Evolutionary conservation across 768 basidiomycete species (phyloP).

Genomic region (Lentinula sp.): DNA sequence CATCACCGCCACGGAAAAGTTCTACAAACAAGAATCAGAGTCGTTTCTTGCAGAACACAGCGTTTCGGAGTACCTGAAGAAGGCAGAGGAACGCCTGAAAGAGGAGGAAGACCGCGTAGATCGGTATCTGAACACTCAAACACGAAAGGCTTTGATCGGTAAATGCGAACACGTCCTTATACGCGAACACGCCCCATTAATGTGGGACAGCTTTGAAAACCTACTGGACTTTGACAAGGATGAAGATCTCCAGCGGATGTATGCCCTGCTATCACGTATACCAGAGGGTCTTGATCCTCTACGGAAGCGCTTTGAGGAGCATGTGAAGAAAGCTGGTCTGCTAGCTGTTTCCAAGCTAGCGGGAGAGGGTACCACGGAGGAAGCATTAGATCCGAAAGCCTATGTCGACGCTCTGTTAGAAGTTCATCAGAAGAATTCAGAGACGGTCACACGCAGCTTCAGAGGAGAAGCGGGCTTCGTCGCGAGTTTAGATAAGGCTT

Average conservation of each 20-base stretch:
- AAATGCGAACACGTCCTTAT: constrained; percentile 94
- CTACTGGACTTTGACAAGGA: constrained; percentile 91
- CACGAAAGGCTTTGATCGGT: constrained; percentile 71
- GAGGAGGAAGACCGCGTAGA: constrained; percentile 97
- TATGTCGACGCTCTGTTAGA: constrained; percentile 92
- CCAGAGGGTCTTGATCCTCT: constrained; percentile 87
- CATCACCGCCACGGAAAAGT: constrained; percentile 81
- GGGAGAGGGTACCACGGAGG: constrained; percentile 50
- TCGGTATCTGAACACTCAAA: constrained; percentile 85
- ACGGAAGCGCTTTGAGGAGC: constrained; percentile 88
- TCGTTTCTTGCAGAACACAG: constrained; percentile 84
- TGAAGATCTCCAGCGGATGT: constrained; percentile 94
- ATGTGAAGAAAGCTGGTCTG: constrained; percentile 88
- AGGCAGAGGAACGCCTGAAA: constrained; percentile 84
- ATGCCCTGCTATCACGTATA: constrained; percentile 85
- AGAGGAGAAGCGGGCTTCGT: constrained; percentile 91
- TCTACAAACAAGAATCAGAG: constrained; percentile 90
- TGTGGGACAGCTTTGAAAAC: constrained; percentile 92
- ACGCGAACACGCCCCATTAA: constrained; percentile 71
- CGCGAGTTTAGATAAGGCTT: constrained; percentile 90
- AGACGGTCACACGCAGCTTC: constrained; percentile 85
- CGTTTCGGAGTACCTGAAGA: constrained; percentile 92
- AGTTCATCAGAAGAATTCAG: constrained; percentile 88
- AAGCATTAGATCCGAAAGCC: constrained; percentile 81
- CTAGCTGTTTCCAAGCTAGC: constrained; percentile 74